phyloP scores from a whole-genome alignment of 345 rosid genomes.

The Salix koriyanagi region DNA sequence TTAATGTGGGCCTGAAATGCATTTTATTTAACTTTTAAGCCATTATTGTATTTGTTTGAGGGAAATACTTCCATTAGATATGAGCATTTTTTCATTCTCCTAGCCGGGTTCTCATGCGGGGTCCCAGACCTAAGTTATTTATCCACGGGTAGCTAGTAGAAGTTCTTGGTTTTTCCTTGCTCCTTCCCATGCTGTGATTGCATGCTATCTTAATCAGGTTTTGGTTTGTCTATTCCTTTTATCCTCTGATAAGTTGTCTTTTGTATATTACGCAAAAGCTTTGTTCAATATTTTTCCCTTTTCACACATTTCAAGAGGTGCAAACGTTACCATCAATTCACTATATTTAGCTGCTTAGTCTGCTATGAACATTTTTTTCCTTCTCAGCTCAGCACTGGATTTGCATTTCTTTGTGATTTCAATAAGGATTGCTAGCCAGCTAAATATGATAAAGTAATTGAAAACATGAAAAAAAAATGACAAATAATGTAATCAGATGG shows the following conservation, averaged over 20 bases:
- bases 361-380: neutral
- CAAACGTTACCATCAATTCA: no score
- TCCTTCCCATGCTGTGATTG: neutral
- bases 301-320: no score
- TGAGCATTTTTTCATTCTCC: no score
- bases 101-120: no score
- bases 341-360: neutral
- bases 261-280: neutral
- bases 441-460: neutral
- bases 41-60: no score
- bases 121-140: no score
- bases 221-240: neutral
- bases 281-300: no score
- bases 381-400: neutral
- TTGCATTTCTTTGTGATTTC: neutral
- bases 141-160: no score
- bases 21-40: no score
- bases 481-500: no score
- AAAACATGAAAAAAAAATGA: neutral
- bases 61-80: no score
- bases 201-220: neutral
- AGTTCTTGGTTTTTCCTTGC: neutral
- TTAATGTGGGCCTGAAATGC: no score
- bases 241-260: neutral
- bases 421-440: neutral